Percentiles rank a stretch among this genome's conserved stretches.
These are phyloP conservation scores for Cyberlindnera japonica DNA, from an alignment of 805 yeast genomes.

Conservation along the genomic window DNA sequence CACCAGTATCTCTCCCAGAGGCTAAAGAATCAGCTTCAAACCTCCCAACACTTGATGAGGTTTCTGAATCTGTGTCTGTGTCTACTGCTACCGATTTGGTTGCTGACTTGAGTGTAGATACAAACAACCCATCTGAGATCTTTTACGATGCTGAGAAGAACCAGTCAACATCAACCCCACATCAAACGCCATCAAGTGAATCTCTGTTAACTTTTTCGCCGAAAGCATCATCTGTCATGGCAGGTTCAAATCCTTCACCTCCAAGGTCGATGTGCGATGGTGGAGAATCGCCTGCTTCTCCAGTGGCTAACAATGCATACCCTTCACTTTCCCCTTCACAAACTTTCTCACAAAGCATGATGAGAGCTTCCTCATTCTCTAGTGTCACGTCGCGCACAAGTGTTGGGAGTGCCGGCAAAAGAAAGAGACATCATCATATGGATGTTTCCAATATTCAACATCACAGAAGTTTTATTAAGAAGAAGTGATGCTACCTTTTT, in stretches of 20 bases:
- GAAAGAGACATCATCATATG: conserved; percentile 26
- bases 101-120: not conserved
- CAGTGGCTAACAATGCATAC: not conserved
- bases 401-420: conserved; percentile 11
- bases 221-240: not conserved
- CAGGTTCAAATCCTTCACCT: conserved; percentile 4
- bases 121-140: not conserved
- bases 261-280: conserved; percentile 10
- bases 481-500: no score
- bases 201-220: conserved; percentile 10
- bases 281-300: not conserved
- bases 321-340: not conserved
- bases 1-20: not conserved
- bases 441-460: conserved; percentile 18
- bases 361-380: conserved; percentile 19
- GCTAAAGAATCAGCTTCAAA: not conserved
- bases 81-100: conserved; percentile 11
- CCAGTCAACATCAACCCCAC: not conserved
- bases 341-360: not conserved
- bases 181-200: conserved; percentile 6
- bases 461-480: conserved; percentile 9
- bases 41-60: conserved; percentile 17
- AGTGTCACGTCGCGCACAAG: conserved; percentile 19
- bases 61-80: conserved; percentile 10
- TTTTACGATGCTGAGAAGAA: no score